Evolutionary conservation across 345 rosid species (phyloP).

Genomic region (Cardamine occulta): DNA sequence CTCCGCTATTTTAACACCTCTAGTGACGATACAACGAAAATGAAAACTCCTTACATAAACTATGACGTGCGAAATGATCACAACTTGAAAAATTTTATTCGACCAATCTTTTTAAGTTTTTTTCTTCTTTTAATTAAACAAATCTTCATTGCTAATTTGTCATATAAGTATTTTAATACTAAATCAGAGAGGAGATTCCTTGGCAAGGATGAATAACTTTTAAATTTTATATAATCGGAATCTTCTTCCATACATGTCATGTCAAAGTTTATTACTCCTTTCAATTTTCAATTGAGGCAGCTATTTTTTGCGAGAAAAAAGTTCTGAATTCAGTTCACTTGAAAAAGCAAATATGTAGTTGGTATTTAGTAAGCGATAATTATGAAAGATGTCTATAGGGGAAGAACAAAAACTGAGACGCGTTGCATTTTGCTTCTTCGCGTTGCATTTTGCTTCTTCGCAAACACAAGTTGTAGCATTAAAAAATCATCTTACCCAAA

Average conservation of each 20-base stretch:
- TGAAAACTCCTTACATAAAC: slow-evolving; percentile 25
- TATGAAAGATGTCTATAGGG: not conserved
- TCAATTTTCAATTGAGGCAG: not conserved
- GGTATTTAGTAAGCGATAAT: not conserved
- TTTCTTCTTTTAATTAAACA: not conserved
- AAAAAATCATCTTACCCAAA: not conserved
- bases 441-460: slow-evolving; percentile 1
- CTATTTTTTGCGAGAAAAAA: not conserved
- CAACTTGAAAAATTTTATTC: slow-evolving; percentile 24
- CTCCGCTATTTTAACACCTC: too few species aligned
- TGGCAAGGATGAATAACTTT: slow-evolving; percentile 8
- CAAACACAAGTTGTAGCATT: not conserved
- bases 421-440: slow-evolving; percentile 1
- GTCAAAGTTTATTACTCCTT: slow-evolving; percentile 24
- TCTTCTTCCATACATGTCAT: slow-evolving; percentile 29
- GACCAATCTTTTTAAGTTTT: slow-evolving; percentile 1
- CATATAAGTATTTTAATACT: not conserved
- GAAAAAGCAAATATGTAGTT: not conserved
- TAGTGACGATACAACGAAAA: slow-evolving; percentile 17
- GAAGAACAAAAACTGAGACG: not conserved
- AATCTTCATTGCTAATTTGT: slow-evolving; percentile 8
- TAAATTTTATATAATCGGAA: slow-evolving; percentile 11
- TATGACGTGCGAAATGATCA: slow-evolving; percentile 10
- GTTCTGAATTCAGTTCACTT: not conserved
- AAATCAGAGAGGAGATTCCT: slow-evolving; percentile 21